Evolutionary conservation across 176 grass and related monocot species (phyloP).

Genomic region (Panicum miliaceum): DNA sequence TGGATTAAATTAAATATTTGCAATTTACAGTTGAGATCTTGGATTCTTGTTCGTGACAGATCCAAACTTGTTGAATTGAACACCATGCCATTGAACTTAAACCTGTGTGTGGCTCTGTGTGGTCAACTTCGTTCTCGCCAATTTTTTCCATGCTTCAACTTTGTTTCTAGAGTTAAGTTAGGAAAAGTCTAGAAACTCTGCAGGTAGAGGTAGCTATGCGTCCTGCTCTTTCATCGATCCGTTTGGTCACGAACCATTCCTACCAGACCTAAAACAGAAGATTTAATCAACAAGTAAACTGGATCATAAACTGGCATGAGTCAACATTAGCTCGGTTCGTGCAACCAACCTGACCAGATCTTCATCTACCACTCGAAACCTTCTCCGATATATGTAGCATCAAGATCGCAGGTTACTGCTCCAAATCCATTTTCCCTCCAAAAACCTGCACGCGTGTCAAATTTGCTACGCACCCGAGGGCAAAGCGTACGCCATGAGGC

Average conservation of each 20-base stretch:
- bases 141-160: background rate
- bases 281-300: background rate
- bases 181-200: background rate
- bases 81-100: background rate
- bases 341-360: conserved; percentile 40
- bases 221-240: background rate
- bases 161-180: background rate
- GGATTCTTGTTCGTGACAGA: background rate
- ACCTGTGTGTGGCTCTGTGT: background rate
- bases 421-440: background rate
- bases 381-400: background rate
- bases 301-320: background rate
- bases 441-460: background rate
- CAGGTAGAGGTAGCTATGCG: background rate
- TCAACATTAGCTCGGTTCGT: conserved; percentile 21
- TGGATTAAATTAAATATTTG: no score
- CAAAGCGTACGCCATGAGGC: background rate
- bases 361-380: conserved; percentile 28
- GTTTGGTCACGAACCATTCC: conserved; percentile 29
- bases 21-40: background rate
- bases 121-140: conserved; percentile 45
- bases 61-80: background rate
- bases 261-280: conserved; percentile 13
- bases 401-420: background rate
- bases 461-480: no score